Evolutionary conservation across 306 rosid species (phyloP), one percentile per base, ranked within the genome.

Genomic region (Lathyrus sativus): DNA sequence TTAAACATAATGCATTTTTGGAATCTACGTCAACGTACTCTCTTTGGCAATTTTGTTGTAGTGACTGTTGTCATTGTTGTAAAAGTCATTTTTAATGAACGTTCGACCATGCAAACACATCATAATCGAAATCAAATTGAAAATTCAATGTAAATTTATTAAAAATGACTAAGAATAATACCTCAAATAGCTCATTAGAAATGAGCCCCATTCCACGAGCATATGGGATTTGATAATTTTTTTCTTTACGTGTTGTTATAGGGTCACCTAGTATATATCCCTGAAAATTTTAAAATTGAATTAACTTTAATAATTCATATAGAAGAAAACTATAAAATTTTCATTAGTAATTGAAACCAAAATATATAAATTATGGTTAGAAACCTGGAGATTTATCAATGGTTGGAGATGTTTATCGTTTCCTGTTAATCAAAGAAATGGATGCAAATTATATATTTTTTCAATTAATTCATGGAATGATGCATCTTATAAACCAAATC

Each of bases 191-290:
- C 75, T 90, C 95, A 68, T 78, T 82, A 9, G 95, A 88, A 56
- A 90, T 85, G 37, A 90, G 81, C 8, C 72, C 82, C 91, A 81
- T 80, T 45, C 89, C 86, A 73, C 83, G 92, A 74, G 86, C 83
- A 80, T 58, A 73, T 76, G 83, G 43, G 37, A 42, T 38, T 60
- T 7, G 41, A 5, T 77, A 2, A 60, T 78, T 72, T 3, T 0
- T 0, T 71, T 67, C 66, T 28, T 15, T 46, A 0, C 2, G 0
- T 29, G 44, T 33, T n/a, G 89, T 88, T 0, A 22, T 0, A 1
- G 92, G 83, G 49, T 88, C 85, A 29, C 96, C 96, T 1, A 77
- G 48, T 9, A 84, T 4, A 70, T 88, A 91, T 70, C 97, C 96
- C 93, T 91, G 69, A 10, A 60, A 39, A 54, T n/a, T n/a, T n/a